Evolutionary conservation across 179 eudicot species (phyloP), one percentile per base, ranked within the genome.

Genomic region (Heliamphora ciliata): DNA sequence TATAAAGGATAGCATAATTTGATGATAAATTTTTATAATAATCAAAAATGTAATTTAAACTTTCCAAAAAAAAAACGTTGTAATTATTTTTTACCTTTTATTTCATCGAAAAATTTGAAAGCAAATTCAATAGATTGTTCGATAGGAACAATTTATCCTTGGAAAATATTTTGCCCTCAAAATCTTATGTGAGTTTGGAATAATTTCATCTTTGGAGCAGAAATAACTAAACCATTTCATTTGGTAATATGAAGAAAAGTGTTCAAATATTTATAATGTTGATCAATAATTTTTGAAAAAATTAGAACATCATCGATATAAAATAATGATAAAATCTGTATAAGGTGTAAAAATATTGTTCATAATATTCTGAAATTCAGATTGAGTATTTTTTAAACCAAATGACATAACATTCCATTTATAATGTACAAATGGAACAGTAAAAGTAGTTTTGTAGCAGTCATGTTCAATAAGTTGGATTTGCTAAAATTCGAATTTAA

Each of bases 281-380:
- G 80, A 15, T 77, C 52, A 0, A 46, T 60, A 1, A 11, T 11
- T 44, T 77, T 2, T 0, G 80, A 58, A 46, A 60, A 77, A 3
- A 77, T 52, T 2, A 77, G 10, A 17, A 77, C 18, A 77, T 60
- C 31, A 77, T 77, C 69, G 2, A n/a, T n/a, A n/a, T n/a, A n/a
- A n/a, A n/a, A n/a, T n/a, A n/a, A n/a, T n/a, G n/a, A n/a, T n/a
- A n/a, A n/a, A n/a, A n/a, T n/a, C n/a, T n/a, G n/a, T n/a, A n/a
- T n/a, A n/a, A n/a, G n/a, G n/a, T n/a, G n/a, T n/a, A n/a, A n/a
- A n/a, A n/a, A n/a, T n/a, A n/a, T n/a, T n/a, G n/a, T n/a, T n/a
- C n/a, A n/a, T n/a, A n/a, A n/a, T n/a, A n/a, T n/a, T n/a, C n/a
- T n/a, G n/a, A n/a, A n/a, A n/a, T n/a, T n/a, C n/a, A n/a, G n/a